Evolutionary conservation across 805 yeast genomes (phyloP).

Genomic region (Saccharomycopsis lassenensis): DNA sequence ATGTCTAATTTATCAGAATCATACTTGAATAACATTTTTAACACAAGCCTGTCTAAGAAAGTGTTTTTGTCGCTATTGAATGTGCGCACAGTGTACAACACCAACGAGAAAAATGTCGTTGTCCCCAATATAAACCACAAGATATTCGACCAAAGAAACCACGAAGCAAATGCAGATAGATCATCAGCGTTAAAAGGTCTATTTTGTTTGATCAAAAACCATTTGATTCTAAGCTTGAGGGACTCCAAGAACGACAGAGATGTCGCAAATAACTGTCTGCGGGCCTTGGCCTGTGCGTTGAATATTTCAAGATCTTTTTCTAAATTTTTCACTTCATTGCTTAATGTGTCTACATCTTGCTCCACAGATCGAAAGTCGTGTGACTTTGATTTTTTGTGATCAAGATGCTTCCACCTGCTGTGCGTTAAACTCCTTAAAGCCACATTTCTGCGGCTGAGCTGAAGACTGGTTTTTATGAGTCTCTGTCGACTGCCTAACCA

Average conservation of each 20-base stretch:
- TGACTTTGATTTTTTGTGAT: too few species aligned
- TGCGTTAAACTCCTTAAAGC: too few species aligned
- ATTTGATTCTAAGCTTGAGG: conserved; percentile 35
- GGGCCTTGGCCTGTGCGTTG: conserved; percentile 1
- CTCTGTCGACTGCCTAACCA: too few species aligned
- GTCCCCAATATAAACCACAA: conserved; percentile 75
- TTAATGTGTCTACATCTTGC: too few species aligned
- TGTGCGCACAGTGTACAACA: conserved; percentile 62
- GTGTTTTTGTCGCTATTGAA: conserved; percentile 4
- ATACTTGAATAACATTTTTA: conserved; percentile 11
- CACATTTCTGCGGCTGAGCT: too few species aligned
- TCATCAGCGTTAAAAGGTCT: conserved; percentile 92
- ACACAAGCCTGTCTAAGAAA: conserved; percentile 9
- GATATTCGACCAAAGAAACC: conserved; percentile 85
- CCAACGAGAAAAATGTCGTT: conserved; percentile 79
- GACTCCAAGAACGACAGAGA: conserved; percentile 13
- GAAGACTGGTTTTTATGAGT: too few species aligned
- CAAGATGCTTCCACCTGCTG: too few species aligned
- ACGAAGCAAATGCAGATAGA: conserved; percentile 77
- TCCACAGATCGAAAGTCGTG: too few species aligned
- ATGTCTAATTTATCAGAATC: conserved; percentile 10
- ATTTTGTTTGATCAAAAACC: conserved; percentile 65
- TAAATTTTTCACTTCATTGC: too few species aligned
- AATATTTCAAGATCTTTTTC: too few species aligned
- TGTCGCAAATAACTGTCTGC: conserved; percentile 14